phyloP scores from a whole-genome alignment of 257 asterid species.

The Echites panduratus region DNA sequence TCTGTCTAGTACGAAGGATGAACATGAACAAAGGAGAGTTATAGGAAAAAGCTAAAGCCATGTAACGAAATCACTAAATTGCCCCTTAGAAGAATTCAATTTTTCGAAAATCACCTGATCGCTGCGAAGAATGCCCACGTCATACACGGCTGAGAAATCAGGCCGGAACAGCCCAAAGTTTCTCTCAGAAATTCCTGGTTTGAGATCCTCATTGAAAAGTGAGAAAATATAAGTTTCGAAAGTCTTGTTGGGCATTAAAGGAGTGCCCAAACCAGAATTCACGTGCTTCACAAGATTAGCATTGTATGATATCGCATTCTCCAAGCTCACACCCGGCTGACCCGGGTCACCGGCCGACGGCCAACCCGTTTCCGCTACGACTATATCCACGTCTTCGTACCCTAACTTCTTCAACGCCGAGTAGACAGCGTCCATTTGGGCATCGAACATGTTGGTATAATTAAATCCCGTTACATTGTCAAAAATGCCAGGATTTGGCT shows the following conservation, averaged over 20 bases:
- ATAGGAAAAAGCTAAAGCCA: background rate
- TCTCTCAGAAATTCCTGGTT: slow-evolving; percentile 30
- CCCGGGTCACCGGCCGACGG: slow-evolving; percentile 43
- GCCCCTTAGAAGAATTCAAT: background rate
- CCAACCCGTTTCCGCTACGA: slow-evolving; percentile 51
- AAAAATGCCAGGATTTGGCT: slow-evolving; percentile 34
- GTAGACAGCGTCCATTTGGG: slow-evolving; percentile 41
- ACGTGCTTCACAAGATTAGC: slow-evolving; percentile 30
- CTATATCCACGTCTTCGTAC: slow-evolving; percentile 46
- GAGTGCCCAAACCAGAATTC: slow-evolving; percentile 41
- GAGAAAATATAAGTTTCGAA: slow-evolving; percentile 38
- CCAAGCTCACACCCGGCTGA: slow-evolving; percentile 28
- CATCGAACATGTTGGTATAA: slow-evolving; percentile 42
- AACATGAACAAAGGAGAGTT: background rate
- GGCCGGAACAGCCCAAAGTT: slow-evolving; percentile 45
- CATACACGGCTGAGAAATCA: slow-evolving; percentile 41
- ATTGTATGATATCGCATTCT: slow-evolving; percentile 33
- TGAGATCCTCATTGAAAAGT: slow-evolving; percentile 41
- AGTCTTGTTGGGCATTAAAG: slow-evolving; percentile 32
- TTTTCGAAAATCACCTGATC: slow-evolving; percentile 18
- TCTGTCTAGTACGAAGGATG: background rate
- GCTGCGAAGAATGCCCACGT: slow-evolving; percentile 30
- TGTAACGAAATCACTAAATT: background rate
- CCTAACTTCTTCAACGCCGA: slow-evolving; percentile 46
- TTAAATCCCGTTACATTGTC: slow-evolving; percentile 26